Evolutionary conservation across 805 yeast species (phyloP).

Genomic region (Kodamaea kaohsiungensis): DNA sequence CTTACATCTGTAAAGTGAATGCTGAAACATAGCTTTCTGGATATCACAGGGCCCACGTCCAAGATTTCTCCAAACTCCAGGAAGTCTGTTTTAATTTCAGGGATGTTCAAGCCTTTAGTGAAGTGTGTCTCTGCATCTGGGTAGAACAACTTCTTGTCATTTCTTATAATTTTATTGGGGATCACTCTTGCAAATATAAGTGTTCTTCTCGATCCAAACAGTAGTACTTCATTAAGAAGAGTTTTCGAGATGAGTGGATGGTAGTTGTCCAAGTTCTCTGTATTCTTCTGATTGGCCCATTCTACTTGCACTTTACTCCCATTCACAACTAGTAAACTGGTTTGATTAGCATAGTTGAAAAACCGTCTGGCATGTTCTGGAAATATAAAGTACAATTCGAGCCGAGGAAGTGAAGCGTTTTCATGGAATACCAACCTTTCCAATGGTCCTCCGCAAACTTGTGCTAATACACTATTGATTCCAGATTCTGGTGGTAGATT

Average conservation of each 20-base stretch:
- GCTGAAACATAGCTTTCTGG: constrained; percentile 61
- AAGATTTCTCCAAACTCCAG: constrained; percentile 56
- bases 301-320: constrained; percentile 50
- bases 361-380: constrained; percentile 57
- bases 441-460: constrained; percentile 69
- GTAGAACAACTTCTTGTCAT: constrained; percentile 27
- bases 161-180: constrained; percentile 24
- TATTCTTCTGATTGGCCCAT: constrained; percentile 43
- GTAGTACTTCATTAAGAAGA: constrained; percentile 32
- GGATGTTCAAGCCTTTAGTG: constrained; percentile 45
- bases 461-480: constrained; percentile 50
- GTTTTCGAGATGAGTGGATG: constrained; percentile 26
- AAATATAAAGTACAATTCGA: constrained; percentile 55
- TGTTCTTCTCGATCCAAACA: constrained; percentile 55
- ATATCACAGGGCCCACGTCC: constrained; percentile 66
- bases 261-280: constrained; percentile 18
- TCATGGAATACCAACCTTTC: constrained; percentile 46
- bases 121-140: constrained; percentile 47
- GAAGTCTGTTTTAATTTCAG: constrained; percentile 51
- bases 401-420: constrained; percentile 11
- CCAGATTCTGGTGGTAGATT: constrained; percentile 47
- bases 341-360: constrained; percentile 45
- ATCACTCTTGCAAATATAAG: constrained; percentile 41
- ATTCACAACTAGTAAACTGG: constrained; percentile 59
- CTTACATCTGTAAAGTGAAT: constrained; percentile 59